A percentile compares a stretch with the other conserved stretches of the same genome.
Evolutionary conservation across 306 rosid species (phyloP).

Genomic region (Rosa rugosa): DNA sequence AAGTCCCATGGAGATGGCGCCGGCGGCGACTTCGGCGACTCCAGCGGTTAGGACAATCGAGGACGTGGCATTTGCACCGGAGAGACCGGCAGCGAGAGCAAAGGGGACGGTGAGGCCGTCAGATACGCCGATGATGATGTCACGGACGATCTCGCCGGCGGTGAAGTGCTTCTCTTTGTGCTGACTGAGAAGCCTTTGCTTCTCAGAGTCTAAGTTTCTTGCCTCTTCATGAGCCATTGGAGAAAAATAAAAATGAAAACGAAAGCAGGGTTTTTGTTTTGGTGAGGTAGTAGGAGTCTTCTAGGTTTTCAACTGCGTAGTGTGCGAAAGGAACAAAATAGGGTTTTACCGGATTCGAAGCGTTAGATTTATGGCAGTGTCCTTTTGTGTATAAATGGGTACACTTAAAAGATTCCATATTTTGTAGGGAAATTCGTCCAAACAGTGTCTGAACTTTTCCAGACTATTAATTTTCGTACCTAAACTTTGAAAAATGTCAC

Average conservation of each 20-base stretch:
- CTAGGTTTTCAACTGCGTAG: not conserved
- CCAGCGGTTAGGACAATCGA: constrained; percentile 47
- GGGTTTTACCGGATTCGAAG: not conserved
- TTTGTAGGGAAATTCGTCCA: too few relatives aligned
- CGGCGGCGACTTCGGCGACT: constrained; percentile 47
- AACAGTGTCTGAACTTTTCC: too few relatives aligned
- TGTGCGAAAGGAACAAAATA: not conserved
- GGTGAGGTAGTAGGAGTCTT: not conserved
- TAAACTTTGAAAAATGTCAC: too few relatives aligned
- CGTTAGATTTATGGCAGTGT: constrained; percentile 8
- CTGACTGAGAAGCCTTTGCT: constrained; percentile 29
- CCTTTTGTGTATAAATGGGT: not conserved
- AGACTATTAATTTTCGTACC: too few relatives aligned
- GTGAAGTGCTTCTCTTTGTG: constrained; percentile 45
- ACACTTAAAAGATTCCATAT: not conserved
- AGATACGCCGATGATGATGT: constrained; percentile 45
- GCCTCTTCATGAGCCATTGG: constrained; percentile 12
- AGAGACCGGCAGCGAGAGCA: constrained; percentile 45
- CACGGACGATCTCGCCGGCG: constrained; percentile 41
- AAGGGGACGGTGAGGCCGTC: constrained; percentile 50
- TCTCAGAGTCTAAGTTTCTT: constrained; percentile 23
- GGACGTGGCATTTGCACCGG: constrained; percentile 44
- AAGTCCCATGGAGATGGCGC: constrained; percentile 51
- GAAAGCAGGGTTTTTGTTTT: not conserved
- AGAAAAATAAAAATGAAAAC: not conserved